phyloP scores from a whole-genome alignment of 208 protist genomes.

The Trypanosoma conorhini region DNA sequence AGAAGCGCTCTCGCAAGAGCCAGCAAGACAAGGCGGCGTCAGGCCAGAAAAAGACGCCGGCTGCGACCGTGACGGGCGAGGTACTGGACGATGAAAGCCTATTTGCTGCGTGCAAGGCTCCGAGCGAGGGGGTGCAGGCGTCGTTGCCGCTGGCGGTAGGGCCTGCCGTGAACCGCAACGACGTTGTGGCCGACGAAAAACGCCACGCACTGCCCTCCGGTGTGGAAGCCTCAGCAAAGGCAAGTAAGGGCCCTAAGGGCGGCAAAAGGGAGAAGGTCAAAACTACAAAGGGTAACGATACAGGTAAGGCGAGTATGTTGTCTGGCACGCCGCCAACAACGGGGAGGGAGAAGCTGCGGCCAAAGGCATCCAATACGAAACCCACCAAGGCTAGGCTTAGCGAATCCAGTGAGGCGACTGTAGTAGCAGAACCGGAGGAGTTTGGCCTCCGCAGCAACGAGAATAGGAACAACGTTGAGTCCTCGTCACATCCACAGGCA shows the following conservation, averaged over 20 bases:
- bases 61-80: background rate
- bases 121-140: background rate
- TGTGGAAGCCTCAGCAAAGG: background rate
- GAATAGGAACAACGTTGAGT: background rate
- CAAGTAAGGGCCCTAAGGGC: background rate
- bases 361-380: slow-evolving; percentile 1
- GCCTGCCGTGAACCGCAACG: background rate
- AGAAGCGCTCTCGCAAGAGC: background rate
- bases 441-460: background rate
- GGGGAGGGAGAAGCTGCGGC: background rate
- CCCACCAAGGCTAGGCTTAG: background rate
- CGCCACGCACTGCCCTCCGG: background rate
- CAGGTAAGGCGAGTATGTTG: background rate
- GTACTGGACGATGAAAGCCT: background rate
- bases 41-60: background rate
- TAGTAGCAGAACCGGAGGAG: background rate
- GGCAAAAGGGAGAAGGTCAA: background rate
- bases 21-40: background rate
- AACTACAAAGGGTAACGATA: background rate
- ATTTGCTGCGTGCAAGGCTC: background rate
- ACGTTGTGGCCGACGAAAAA: background rate
- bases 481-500: background rate
- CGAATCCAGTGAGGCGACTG: background rate
- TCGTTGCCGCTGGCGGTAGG: background rate
- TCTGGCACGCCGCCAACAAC: background rate